Conservation (phyloP, 2,329 filamentous ascomycete species). For the Hypomyces rosellus region DNA sequence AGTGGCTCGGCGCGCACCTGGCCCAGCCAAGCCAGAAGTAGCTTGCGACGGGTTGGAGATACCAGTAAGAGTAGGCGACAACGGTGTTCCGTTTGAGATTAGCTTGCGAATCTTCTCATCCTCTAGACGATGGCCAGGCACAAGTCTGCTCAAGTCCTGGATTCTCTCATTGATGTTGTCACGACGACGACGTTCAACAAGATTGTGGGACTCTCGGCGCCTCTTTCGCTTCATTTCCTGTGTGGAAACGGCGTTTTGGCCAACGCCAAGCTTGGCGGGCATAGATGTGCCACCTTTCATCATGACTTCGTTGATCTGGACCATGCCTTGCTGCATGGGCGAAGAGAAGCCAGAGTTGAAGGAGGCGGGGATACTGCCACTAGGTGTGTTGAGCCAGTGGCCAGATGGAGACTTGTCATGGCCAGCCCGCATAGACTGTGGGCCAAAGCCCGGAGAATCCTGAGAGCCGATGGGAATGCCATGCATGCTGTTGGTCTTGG, state of each 20-base stretch:
- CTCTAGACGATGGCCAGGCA: slow-evolving; percentile 85
- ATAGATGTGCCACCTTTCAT: slow-evolving; percentile 83
- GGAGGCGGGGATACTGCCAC: slow-evolving; percentile 71
- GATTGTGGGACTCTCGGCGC: slow-evolving; percentile 88
- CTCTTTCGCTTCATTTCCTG: slow-evolving; percentile 92
- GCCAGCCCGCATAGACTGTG: slow-evolving; percentile 70
- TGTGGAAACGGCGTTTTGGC: slow-evolving; percentile 55
- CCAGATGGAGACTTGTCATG: slow-evolving; percentile 82
- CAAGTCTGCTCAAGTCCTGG: slow-evolving; percentile 88
- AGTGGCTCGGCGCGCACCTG: slow-evolving; percentile 72
- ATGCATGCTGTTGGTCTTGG: slow-evolving; percentile 73
- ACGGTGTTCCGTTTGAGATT: slow-evolving; percentile 81
- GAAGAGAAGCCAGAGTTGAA: slow-evolving; percentile 86
- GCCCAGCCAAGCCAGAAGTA: slow-evolving; percentile 81
- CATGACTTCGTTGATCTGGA: slow-evolving; percentile 83
- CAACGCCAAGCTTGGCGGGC: slow-evolving; percentile 72
- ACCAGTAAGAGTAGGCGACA: slow-evolving; percentile 75
- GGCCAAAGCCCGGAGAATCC: slow-evolving; percentile 65
- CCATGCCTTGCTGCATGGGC: slow-evolving; percentile 61
- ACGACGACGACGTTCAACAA: slow-evolving; percentile 86
- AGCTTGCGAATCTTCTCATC: slow-evolving; percentile 97
- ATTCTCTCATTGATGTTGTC: slow-evolving; percentile 99
- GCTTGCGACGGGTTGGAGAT: slow-evolving; percentile 65
- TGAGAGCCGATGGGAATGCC: slow-evolving; percentile 61
- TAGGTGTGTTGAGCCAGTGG: slow-evolving; percentile 84